Percentiles rank a stretch among this genome's conserved stretches.
Conservation (phyloP, 2,329 filamentous ascomycete genomes). For the Fusarium torreyae region DNA sequence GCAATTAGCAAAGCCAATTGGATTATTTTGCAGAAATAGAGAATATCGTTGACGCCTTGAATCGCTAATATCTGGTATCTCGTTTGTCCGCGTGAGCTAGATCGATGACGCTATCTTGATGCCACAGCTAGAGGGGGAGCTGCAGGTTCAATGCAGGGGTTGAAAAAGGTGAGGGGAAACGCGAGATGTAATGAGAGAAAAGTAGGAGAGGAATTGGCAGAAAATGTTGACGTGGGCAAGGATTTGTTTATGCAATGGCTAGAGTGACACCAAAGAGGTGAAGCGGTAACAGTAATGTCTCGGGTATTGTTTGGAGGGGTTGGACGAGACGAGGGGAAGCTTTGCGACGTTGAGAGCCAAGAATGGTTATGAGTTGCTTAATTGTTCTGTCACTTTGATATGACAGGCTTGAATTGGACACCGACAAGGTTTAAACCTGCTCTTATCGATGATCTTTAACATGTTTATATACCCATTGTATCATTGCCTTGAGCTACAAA, state of each 20-base stretch:
- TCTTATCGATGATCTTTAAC: not conserved
- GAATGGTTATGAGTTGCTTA: slow-evolving; percentile 5
- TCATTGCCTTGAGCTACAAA: not conserved
- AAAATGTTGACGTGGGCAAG: not conserved
- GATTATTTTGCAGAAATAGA: not conserved
- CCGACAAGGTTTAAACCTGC: not conserved
- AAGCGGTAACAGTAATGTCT: slow-evolving; percentile 29
- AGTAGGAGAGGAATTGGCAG: not conserved
- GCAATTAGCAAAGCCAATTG: slow-evolving; percentile 21
- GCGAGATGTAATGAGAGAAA: not conserved
- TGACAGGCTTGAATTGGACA: not conserved
- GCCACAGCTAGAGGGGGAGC: slow-evolving; percentile 25
- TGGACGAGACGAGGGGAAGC: slow-evolving; percentile 7
- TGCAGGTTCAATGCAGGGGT: slow-evolving; percentile 36
- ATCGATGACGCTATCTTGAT: slow-evolving; percentile 47
- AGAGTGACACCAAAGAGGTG: slow-evolving; percentile 15
- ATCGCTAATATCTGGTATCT: slow-evolving; percentile 22
- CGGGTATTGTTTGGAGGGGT: slow-evolving; percentile 33
- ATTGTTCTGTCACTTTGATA: slow-evolving; percentile 1
- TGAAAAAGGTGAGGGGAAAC: slow-evolving; percentile 14
- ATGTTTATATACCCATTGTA: not conserved
- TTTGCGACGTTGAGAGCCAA: slow-evolving; percentile 9
- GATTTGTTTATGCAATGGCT: slow-evolving; percentile 20
- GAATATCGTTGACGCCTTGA: slow-evolving; percentile 34
- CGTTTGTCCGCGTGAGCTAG: slow-evolving; percentile 19